phyloP scores from a whole-genome alignment of 768 basidiomycete genomes.

The Cytidiella melzeri region DNA sequence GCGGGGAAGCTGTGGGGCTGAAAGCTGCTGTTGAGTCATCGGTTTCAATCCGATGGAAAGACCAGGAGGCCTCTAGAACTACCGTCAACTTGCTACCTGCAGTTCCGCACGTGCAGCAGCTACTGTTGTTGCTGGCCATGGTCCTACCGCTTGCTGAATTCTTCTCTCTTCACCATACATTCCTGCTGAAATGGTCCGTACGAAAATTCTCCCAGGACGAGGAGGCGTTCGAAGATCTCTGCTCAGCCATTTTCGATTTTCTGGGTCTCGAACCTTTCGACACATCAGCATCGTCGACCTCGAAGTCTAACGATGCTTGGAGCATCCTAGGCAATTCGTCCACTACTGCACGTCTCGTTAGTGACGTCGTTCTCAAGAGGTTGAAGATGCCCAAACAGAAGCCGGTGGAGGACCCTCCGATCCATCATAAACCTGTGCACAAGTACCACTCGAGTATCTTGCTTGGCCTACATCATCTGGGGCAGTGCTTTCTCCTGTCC shows the following conservation, averaged over 20 bases:
- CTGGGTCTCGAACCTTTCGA: constrained; percentile 32
- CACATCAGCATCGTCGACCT: not conserved
- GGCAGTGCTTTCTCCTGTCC: constrained; percentile 60
- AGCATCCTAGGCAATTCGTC: constrained; percentile 36
- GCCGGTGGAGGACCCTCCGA: not conserved
- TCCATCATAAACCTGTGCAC: not conserved
- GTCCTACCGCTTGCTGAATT: constrained; percentile 50
- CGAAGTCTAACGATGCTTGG: constrained; percentile 36
- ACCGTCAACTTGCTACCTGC: constrained; percentile 51
- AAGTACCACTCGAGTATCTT: constrained; percentile 52
- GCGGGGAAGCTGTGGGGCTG: constrained; percentile 33
- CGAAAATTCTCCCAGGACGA: constrained; percentile 36
- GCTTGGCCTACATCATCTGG: constrained; percentile 74
- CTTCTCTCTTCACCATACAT: constrained; percentile 48
- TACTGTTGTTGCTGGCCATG: constrained; percentile 57
- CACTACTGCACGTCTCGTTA: constrained; percentile 43
- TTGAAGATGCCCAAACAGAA: constrained; percentile 32
- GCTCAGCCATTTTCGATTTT: constrained; percentile 41
- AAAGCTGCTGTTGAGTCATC: constrained; percentile 45
- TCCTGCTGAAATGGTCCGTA: constrained; percentile 53
- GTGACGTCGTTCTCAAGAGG: constrained; percentile 51
- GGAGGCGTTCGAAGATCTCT: constrained; percentile 50
- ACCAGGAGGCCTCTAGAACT: constrained; percentile 40
- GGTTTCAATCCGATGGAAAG: constrained; percentile 46
- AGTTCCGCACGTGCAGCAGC: constrained; percentile 50